Conservation (phyloP, 148 eudicot species). For the Dysphania ambrosioides region DNA sequence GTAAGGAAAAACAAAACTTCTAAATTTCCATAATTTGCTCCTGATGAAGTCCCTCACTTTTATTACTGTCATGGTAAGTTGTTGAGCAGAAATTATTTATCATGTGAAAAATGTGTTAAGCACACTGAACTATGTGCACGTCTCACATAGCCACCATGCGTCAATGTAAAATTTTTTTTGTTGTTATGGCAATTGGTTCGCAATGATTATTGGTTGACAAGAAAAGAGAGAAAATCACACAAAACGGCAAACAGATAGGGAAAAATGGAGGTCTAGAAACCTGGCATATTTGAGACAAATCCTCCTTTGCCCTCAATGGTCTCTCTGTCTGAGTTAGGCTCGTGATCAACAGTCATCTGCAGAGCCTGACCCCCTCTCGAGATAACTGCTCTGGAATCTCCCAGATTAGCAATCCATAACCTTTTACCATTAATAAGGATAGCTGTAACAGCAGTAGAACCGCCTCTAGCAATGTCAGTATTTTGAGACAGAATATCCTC, state of each 20-base stretch:
- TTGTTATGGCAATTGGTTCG: too few relatives aligned
- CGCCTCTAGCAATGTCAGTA: slow-evolving; percentile 47
- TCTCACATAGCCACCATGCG: not conserved
- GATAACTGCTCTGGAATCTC: slow-evolving; percentile 58
- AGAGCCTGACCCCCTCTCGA: slow-evolving; percentile 52
- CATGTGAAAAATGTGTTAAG: not conserved
- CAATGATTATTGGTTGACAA: too few relatives aligned
- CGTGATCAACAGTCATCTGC: slow-evolving; percentile 57
- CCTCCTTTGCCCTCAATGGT: slow-evolving; percentile 59
- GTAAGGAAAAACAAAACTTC: not conserved
- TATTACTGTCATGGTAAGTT: too few relatives aligned
- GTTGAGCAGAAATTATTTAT: too few relatives aligned
- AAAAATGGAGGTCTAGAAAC: slow-evolving; percentile 28
- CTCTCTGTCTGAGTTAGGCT: slow-evolving; percentile 43
- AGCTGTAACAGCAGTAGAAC: slow-evolving; percentile 67
- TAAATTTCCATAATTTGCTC: not conserved
- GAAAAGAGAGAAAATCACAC: not conserved
- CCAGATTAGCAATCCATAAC: slow-evolving; percentile 56
- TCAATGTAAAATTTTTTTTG: too few relatives aligned
- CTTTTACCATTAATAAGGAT: slow-evolving; percentile 48
- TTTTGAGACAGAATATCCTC: slow-evolving; percentile 41
- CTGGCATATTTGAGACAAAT: slow-evolving; percentile 61
- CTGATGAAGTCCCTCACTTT: too few relatives aligned
- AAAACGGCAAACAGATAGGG: not conserved
- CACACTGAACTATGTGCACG: not conserved